Evolutionary conservation across 495 filamentous ascomycete genomes (phyloP), one percentile per base, ranked within the genome.

Genomic region (Neurospora sublineolata): DNA sequence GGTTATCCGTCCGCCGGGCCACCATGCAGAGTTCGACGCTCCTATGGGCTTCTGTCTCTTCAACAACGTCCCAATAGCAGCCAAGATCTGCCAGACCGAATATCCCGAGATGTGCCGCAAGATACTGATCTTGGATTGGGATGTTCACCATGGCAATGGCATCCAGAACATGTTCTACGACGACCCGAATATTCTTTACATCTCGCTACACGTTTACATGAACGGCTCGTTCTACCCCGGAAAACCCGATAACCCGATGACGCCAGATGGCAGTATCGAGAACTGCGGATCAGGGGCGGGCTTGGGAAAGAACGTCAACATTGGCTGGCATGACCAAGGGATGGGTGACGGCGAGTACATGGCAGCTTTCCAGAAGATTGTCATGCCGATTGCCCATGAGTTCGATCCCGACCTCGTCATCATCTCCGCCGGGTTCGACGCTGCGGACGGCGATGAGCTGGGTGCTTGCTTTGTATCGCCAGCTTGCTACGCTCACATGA

Each of bases 341-440:
- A 97, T 97, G 93, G 93, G 93, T 3, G 96, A 99, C 81, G 94
- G 91, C 4, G 95, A 99, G 78, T 99, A 99, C 80, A 88, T 98
- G 82, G 92, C 90, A 72, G 95, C 95, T 11, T 99, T 99, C 77
- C 94, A 98, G 72, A 88, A 94, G 77, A 89, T 98, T 37, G 91
- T 98, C n/a, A 97, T 99, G 93, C 95, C 95, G 0, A 94, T 98
- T 71, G 94, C 92, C 0, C 85, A 87, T 16, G 94, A 99, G 75
- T 99, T 97, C 77, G 84, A 94, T 76, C 95, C 95, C 3, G 96
- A 99, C 76, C 84, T 99, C 12, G 94, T 99, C 11, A 94, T 99
- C 73, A 90, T 99, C 68, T 93, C 96, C 7, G 94, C 95, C 73
- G 95, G 95, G 1, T 99, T 99, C 72, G 95, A 99, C 81, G 95